Conservation (phyloP, 2,329 filamentous ascomycete genomes). For the Triangularia verruculosa region DNA sequence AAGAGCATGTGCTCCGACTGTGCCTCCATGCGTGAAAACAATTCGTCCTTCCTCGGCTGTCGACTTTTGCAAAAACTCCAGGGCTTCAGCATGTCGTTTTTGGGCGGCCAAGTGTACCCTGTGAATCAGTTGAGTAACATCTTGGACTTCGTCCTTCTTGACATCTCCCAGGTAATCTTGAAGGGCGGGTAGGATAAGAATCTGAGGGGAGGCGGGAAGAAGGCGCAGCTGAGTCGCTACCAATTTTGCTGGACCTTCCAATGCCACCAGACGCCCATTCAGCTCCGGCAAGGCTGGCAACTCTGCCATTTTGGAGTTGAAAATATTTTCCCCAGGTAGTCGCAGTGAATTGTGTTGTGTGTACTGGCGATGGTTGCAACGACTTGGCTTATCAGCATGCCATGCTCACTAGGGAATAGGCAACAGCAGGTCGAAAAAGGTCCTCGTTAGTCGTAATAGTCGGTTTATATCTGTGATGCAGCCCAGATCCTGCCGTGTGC, state of each 20-base stretch:
- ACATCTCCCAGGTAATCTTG: conserved; percentile 43
- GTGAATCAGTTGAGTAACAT: conserved; percentile 39
- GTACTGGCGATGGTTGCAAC: not conserved
- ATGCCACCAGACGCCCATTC: conserved; percentile 54
- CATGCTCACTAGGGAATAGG: no score
- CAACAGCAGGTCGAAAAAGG: no score
- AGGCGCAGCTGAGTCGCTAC: conserved; percentile 59
- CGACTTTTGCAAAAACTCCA: conserved; percentile 48
- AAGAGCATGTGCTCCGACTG: conserved; percentile 49
- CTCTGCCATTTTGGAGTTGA: conserved; percentile 26
- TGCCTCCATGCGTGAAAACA: conserved; percentile 60
- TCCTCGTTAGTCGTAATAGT: not conserved
- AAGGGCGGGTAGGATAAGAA: conserved; percentile 55
- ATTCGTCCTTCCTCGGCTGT: conserved; percentile 48
- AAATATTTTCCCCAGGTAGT: not conserved
- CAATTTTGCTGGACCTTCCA: conserved; percentile 55
- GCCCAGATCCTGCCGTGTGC: not conserved
- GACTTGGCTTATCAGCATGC: not conserved
- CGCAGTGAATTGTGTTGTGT: not conserved
- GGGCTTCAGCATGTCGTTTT: conserved; percentile 47
- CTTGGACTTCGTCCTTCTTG: conserved; percentile 29
- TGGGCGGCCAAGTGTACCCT: conserved; percentile 49
- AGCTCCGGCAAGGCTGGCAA: conserved; percentile 24
- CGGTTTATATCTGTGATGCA: not conserved
- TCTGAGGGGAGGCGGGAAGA: conserved; percentile 56